Conservation (phyloP, 805 yeast species). For the Starmerella scarabaei region DNA sequence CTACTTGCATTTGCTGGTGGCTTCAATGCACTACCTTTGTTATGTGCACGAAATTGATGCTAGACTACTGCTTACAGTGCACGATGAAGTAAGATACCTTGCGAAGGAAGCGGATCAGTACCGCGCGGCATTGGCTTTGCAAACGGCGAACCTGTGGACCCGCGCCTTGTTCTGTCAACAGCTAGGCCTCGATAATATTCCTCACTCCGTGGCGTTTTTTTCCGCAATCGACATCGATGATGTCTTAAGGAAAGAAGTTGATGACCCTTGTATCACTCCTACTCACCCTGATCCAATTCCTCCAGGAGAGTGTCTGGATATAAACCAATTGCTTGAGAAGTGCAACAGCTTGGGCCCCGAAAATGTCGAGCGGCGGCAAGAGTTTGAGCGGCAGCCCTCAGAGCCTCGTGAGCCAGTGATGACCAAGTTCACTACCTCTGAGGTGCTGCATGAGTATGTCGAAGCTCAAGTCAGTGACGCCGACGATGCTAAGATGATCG, state of each 20-base stretch:
- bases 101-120: slow-evolving; percentile 62
- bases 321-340: slow-evolving; percentile 34
- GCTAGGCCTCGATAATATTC: slow-evolving; percentile 75
- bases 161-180: slow-evolving; percentile 91
- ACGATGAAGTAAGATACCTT: slow-evolving; percentile 82
- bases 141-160: slow-evolving; percentile 88
- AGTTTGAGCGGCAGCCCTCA: slow-evolving; percentile 3
- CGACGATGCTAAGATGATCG: slow-evolving; percentile 10
- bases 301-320: slow-evolving; percentile 67
- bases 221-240: slow-evolving; percentile 86
- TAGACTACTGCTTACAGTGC: slow-evolving; percentile 74
- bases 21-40: slow-evolving; percentile 75
- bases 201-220: slow-evolving; percentile 91
- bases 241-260: slow-evolving; percentile 85
- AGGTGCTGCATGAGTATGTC: slow-evolving; percentile 8
- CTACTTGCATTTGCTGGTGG: slow-evolving; percentile 69
- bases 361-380: background rate
- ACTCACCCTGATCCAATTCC: slow-evolving; percentile 60
- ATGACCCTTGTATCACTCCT: slow-evolving; percentile 80
- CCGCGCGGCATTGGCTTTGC: slow-evolving; percentile 68
- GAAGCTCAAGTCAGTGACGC: slow-evolving; percentile 13
- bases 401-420: slow-evolving; percentile 11
- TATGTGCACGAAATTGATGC: slow-evolving; percentile 56
- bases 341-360: slow-evolving; percentile 19
- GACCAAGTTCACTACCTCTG: slow-evolving; percentile 7